Evolutionary conservation across 495 filamentous ascomycete genomes (phyloP).

Genomic region (Bacidia gigantensis): DNA sequence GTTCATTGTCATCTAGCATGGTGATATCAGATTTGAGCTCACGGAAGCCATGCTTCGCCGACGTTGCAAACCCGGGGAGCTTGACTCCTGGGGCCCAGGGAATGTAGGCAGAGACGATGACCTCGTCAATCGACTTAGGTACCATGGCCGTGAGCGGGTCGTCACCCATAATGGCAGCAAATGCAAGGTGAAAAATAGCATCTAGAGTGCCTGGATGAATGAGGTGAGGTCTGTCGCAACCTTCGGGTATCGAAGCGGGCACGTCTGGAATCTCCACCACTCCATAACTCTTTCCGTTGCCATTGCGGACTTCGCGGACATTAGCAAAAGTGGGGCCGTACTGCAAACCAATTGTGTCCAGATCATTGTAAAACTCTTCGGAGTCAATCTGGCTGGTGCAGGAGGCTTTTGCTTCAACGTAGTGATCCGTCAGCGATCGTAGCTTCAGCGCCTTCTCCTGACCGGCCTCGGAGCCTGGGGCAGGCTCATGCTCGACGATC

Average conservation of each 20-base stretch:
- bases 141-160: slow-evolving; percentile 16
- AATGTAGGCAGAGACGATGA: slow-evolving; percentile 18
- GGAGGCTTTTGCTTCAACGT: slow-evolving; percentile 1
- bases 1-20: slow-evolving; percentile 4
- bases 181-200: slow-evolving; percentile 20
- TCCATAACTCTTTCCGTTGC: slow-evolving; percentile 1
- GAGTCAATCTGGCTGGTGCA: slow-evolving; percentile 6
- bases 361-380: slow-evolving; percentile 7
- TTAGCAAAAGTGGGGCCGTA: slow-evolving; percentile 21
- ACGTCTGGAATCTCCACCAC: slow-evolving; percentile 4
- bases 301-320: slow-evolving; percentile 8
- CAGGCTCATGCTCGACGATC: slow-evolving; percentile 13
- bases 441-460: neutral
- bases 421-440: neutral
- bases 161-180: slow-evolving; percentile 12
- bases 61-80: slow-evolving; percentile 11
- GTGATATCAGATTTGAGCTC: slow-evolving; percentile 9
- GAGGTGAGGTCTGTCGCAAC: slow-evolving; percentile 26
- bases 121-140: slow-evolving; percentile 21
- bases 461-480: slow-evolving; percentile 8
- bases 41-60: slow-evolving; percentile 8
- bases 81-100: slow-evolving; percentile 8
- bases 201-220: slow-evolving; percentile 40
- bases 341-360: slow-evolving; percentile 17
- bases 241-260: neutral